A percentile compares a stretch with the other conserved stretches of the same genome.
These are phyloP conservation scores for Xylaria castorea DNA, from an alignment of 495 filamentous ascomycete species.

Conservation along the genomic window DNA sequence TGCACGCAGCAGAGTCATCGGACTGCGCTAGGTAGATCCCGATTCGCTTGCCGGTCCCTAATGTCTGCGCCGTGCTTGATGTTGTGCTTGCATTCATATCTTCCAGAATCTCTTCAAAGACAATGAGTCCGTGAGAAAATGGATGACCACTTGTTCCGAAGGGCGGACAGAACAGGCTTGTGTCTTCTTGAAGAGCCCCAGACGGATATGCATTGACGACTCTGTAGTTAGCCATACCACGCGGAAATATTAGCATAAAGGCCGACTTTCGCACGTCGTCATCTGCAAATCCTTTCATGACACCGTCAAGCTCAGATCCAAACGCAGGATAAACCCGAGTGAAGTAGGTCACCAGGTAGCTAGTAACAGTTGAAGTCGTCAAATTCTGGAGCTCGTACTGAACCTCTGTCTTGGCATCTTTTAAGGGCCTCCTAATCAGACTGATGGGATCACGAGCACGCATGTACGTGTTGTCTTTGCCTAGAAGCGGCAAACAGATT, in stretches of 20 bases:
- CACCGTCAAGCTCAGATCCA: constrained; percentile 37
- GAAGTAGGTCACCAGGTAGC: constrained; percentile 37
- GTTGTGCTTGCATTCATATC: not conserved
- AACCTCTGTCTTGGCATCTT: constrained; percentile 5
- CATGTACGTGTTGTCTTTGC: constrained; percentile 38
- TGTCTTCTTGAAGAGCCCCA: constrained; percentile 23
- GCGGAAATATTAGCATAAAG: constrained; percentile 37
- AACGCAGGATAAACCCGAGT: constrained; percentile 34
- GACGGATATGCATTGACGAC: constrained; percentile 26
- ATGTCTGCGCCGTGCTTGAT: not conserved
- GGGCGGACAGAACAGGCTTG: constrained; percentile 34
- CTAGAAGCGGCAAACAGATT: constrained; percentile 36
- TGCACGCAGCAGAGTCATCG: not conserved
- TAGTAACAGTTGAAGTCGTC: constrained; percentile 26
- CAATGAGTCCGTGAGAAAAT: constrained; percentile 21
- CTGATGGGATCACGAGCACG: constrained; percentile 33
- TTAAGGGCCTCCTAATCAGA: constrained; percentile 29
- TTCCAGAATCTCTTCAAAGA: constrained; percentile 23
- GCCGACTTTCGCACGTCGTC: constrained; percentile 20
- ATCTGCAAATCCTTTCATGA: constrained; percentile 35
- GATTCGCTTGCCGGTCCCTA: constrained; percentile 9
- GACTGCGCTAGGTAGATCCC: constrained; percentile 25
- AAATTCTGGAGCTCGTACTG: constrained; percentile 29
- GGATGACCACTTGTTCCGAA: constrained; percentile 3
- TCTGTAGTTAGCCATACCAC: constrained; percentile 31